Evolutionary conservation across 305 asterid species (phyloP), one percentile per base, ranked within the genome.

Genomic region (Caryopteris hybrid): DNA sequence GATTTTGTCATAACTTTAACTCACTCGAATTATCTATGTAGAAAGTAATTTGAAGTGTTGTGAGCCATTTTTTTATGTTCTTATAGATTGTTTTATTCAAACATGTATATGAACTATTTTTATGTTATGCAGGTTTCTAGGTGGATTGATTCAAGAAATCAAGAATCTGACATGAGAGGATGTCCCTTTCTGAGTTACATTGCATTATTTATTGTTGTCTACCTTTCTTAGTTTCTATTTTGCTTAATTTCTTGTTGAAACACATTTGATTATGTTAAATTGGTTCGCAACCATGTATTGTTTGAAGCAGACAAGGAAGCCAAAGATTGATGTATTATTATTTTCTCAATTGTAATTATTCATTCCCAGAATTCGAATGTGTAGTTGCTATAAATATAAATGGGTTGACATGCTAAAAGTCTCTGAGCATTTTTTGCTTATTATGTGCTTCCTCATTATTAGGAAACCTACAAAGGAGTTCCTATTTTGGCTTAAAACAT

Each of bases 71-170:
- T n/a, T n/a, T n/a, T n/a, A n/a, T 45, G 11, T 16, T 11, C 31
- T 39, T 8, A 42, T 22, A 23, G 6, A 31, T 6, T 25, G 6
- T 76, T n/a, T n/a, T n/a, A n/a, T n/a, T n/a, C n/a, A n/a, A n/a
- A n/a, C n/a, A n/a, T n/a, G n/a, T n/a, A n/a, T n/a, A n/a, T n/a
- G n/a, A n/a, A n/a, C n/a, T n/a, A n/a, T n/a, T n/a, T n/a, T n/a
- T n/a, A n/a, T n/a, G n/a, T n/a, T n/a, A n/a, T n/a, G 76, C 85
- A 80, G 85, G 76, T 42, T 62, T 47, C 18, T 34, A 56, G 66
- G 52, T 73, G 36, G 66, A 73, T 66, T 12, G 80, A 25, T 61
- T 13, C 36, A 47, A 25, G 79, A 63, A 60, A 34, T 54, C 31
- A 10, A 43, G 43, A 42, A 45, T 61, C 51, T 7, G 73, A 72